These are phyloP conservation scores for Cordyceps cateniannulata DNA, from an alignment of 2,329 filamentous ascomycete species.

Conservation along the genomic window DNA sequence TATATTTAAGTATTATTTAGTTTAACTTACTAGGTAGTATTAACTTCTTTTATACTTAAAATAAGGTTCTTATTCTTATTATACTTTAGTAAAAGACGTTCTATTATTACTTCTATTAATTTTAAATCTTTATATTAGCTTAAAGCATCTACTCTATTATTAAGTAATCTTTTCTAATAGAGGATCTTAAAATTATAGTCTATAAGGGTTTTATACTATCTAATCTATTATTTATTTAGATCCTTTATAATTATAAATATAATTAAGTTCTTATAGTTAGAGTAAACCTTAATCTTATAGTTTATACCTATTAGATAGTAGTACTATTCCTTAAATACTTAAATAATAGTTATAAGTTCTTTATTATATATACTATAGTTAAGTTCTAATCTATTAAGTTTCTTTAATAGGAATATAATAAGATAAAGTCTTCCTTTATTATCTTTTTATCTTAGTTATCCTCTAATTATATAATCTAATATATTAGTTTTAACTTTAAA, in stretches of 20 bases:
- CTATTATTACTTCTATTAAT: background rate
- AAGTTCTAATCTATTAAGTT: too few relatives aligned
- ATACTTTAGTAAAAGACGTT: too few relatives aligned
- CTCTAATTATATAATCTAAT: background rate
- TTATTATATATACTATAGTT: constrained; percentile 22
- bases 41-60: too few relatives aligned
- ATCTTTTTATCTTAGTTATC: background rate
- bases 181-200: background rate
- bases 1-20: too few relatives aligned
- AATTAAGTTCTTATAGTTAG: constrained; percentile 12
- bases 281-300: constrained; percentile 18
- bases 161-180: background rate
- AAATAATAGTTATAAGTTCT: constrained; percentile 20
- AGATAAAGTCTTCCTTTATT: background rate
- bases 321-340: constrained; percentile 20
- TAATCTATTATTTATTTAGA: too few relatives aligned
- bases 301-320: constrained; percentile 16
- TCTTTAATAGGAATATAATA: constrained; percentile 7
- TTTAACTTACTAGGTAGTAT: too few relatives aligned
- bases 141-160: background rate
- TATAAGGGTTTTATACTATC: too few relatives aligned
- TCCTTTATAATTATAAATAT: background rate
- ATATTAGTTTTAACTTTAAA: background rate
- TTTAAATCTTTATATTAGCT: constrained; percentile 18
- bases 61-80: too few relatives aligned